Evolutionary conservation across 192 early-diverging fungal genomes (phyloP), one percentile per base, ranked within the genome.

Genomic region (Glomus cerebriforme): DNA sequence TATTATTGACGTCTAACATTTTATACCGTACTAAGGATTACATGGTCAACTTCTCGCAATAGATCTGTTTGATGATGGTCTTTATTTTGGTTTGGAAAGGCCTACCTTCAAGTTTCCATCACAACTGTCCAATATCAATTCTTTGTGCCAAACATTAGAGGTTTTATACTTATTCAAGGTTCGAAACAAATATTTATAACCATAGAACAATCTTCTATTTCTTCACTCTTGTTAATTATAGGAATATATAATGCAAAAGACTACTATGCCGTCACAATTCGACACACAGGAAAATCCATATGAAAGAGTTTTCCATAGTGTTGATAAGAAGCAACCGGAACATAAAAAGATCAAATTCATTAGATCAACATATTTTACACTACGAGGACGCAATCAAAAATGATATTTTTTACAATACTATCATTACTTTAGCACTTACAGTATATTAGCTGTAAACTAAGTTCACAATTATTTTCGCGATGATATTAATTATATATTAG

Each of bases 61-160:
- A 9, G 59, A 39, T 22, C 32, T 75, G 24, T 34, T 75, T 60
- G 59, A 75, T n/a, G n/a, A 75, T 60, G 59, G 34, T 34, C 54
- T 75, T 1, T 75, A 75, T 27, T 75, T 75, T 59, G 26, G 59
- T 26, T 47, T 75, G 32, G 59, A 75, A 58, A 34, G 73, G n/a
- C 32, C 59, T n/a, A 22, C 3, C 13, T 75, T 60, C 35, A 75
- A 37, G 17, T 75, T 74, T 75, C 47, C 70, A 7, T 26, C 49
- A 12, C 72, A 73, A 59, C 19, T 73, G 9, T 8, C 72, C 7
- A 26, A 73, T 73, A 73, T 73, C 37, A 73, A 73, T 19, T 59
- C 43, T 73, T 49, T 73, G 9, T 27, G 49, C 24, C n/a, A 49
- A 24, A 29, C 49, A 73, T 26, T 54, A 58, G 49, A 58, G 37